Evolutionary conservation across 2,329 filamentous ascomycete species (phyloP).

Genomic region (Fusarium algeriense): DNA sequence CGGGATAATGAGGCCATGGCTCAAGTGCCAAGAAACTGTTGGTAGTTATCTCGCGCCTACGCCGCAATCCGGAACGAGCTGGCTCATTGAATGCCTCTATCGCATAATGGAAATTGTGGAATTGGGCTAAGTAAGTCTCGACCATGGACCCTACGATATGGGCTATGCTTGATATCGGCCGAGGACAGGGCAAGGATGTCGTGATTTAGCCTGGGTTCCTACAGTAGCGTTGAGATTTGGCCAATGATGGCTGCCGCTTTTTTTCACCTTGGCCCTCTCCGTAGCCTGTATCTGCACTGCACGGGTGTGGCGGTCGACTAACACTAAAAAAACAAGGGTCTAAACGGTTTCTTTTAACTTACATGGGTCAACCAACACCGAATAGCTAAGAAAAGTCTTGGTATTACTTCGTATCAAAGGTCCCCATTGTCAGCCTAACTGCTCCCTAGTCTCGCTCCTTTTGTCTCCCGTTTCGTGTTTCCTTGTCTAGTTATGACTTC

Average conservation of each 20-base stretch:
- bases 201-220: conserved; percentile 22
- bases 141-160: conserved; percentile 12
- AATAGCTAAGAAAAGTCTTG: conserved; percentile 10
- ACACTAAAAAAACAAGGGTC: conserved; percentile 4
- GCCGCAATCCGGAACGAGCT: conserved; percentile 66
- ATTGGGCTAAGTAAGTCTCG: conserved; percentile 13
- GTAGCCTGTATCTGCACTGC: conserved; percentile 5
- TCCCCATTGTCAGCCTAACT: background rate
- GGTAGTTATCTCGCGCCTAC: conserved; percentile 53
- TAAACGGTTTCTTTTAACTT: conserved; percentile 3
- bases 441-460: background rate
- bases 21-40: conserved; percentile 6
- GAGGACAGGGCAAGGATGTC: conserved; percentile 3
- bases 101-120: conserved; percentile 57
- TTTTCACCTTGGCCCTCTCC: background rate
- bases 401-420: conserved; percentile 13
- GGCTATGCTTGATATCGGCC: conserved; percentile 14
- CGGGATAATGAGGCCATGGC: background rate
- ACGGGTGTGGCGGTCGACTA: conserved; percentile 20
- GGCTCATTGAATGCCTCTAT: conserved; percentile 50
- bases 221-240: conserved; percentile 13
- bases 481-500: background rate
- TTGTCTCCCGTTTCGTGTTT: background rate
- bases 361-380: background rate
- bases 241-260: conserved; percentile 19